Base-by-base conservation (phyloP, 495 filamentous ascomycete species). In the Neurospora pannonica region DNA sequence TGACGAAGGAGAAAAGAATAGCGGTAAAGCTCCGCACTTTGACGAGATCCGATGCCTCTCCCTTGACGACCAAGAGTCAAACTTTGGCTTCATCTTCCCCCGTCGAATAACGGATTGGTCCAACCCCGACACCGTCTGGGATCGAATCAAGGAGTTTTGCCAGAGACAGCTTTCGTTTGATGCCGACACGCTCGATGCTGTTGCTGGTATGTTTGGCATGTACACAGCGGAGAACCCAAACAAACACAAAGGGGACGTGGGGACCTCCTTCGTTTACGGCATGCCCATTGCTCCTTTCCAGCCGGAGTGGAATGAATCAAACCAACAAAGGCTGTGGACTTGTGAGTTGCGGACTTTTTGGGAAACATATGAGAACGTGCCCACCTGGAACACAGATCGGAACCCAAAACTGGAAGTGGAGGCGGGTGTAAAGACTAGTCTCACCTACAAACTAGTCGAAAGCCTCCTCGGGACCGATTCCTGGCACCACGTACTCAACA, bases 151-250 rank as follows among this genome's bases (percentile, higher is more conserved):
- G 17, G 73, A 74, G 7, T 74, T 60, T 42, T 28, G 13, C 17
- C 9, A 17, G 5, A 54, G 43, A 24, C 13, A 54, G 40, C 42
- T 74, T 28, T 37, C 39, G 19, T 74, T 71, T 42, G 37, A 48
- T 8, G 36, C 31, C 36, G 70, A 74, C 24, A 71, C 48, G 2
- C 70, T 74, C n/a, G 40, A 62, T 74, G 73, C 73, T 13, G 48
- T 74, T 37, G 21, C 24, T 34, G 73, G 73, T n/a, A 62, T 74
- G 10, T 46, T 74, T 31, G 71, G 0, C 2, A 40, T 21, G 39
- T 60, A 60, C 48, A 28, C 24, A 60, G 48, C 48, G 24, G 21
- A 13, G 4, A 28, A 54, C 3, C 11, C 21, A 34, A 42, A 24
- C 38, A 42, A 54, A 38, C n/a, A 21, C n/a, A 48, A 37, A 70